Evolutionary conservation across 352 stramenopile species (phyloP).

Genomic region (Phytophthora nicotianae): DNA sequence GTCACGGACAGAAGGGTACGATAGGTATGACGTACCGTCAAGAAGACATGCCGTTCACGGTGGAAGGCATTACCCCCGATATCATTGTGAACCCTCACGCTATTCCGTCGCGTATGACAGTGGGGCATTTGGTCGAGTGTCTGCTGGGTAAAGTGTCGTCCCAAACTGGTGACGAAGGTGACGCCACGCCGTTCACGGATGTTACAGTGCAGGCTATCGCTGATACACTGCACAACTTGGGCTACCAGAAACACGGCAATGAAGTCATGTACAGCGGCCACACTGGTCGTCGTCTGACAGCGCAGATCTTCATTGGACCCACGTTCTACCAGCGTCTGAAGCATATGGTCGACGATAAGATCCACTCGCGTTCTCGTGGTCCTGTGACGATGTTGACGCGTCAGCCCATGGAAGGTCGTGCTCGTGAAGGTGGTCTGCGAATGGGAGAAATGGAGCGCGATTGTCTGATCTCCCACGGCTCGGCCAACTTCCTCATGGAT

Average conservation of each 20-base stretch:
- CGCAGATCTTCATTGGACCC: constrained; percentile 99
- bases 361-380: constrained; percentile 95
- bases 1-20: constrained; percentile 93
- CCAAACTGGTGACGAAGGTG: constrained; percentile 96
- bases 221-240: constrained; percentile 93
- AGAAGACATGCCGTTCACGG: constrained; percentile 99
- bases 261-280: constrained; percentile 99
- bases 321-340: constrained; percentile 99
- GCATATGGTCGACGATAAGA: constrained; percentile 99
- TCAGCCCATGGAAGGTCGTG: constrained; percentile 99
- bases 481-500: constrained; percentile 99
- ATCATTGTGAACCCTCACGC: constrained; percentile 99
- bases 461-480: constrained; percentile 99
- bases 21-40: constrained; percentile 99
- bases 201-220: constrained; percentile 98
- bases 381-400: constrained; percentile 98
- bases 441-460: constrained; percentile 99
- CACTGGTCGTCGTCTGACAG: constrained; percentile 96
- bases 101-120: constrained; percentile 99
- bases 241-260: constrained; percentile 99
- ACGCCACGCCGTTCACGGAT: constrained; percentile 99
- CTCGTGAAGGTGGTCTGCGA: constrained; percentile 97
- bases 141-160: constrained; percentile 98
- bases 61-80: constrained; percentile 98
- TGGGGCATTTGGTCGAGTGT: constrained; percentile 99